Evolutionary conservation across 2,329 filamentous ascomycete species (phyloP), one percentile per base, ranked within the genome.

Genomic region (Fusarium stilboides): DNA sequence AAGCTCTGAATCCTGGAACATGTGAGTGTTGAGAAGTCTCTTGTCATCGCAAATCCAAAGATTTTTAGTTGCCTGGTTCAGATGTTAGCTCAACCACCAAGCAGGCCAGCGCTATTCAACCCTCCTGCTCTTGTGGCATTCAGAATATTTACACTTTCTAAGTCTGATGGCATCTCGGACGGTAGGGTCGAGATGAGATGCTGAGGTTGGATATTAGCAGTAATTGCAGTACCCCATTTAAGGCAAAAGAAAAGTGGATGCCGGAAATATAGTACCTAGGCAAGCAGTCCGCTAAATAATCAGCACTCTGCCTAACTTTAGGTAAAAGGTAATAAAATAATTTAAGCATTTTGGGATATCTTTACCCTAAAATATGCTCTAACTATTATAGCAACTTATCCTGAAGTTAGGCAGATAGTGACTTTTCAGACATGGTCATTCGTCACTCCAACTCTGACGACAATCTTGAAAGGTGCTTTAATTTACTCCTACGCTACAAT

Each of bases 161-260:
- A 31, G 28, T 13, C 42, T 42, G 43, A 37, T 49, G 51, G 34
- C 6, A 15, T 50, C 31, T 20, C 36, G 49, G n/a, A 40, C 6
- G 19, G 26, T 26, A 33, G 53, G 43, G 49, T 65, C 44, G 57
- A 63, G 37, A 53, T 33, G 57, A 63, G 37, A 53, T 33, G 37
- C 13, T 19, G 19, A 20, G 46, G 15, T 44, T 56, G 42, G 49
- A 37, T 26, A 50, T 56, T 57, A 57, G 54, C 58, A 64, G 57
- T 70, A 68, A 70, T 68, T 70, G 8, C 67, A 70, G 67, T 54
- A 70, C 68, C 58, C 49, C 40, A 31, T 40, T 45, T 37, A 50
- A 67, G 50, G 52, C 57, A 58, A 59, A 58, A 59, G 42, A 52
- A 54, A 55, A 47, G 66, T 53, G 66, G 62, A 51, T 39, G 45